Conservation (phyloP, 495 filamentous ascomycete species). For the Glarea lozoyensis region DNA sequence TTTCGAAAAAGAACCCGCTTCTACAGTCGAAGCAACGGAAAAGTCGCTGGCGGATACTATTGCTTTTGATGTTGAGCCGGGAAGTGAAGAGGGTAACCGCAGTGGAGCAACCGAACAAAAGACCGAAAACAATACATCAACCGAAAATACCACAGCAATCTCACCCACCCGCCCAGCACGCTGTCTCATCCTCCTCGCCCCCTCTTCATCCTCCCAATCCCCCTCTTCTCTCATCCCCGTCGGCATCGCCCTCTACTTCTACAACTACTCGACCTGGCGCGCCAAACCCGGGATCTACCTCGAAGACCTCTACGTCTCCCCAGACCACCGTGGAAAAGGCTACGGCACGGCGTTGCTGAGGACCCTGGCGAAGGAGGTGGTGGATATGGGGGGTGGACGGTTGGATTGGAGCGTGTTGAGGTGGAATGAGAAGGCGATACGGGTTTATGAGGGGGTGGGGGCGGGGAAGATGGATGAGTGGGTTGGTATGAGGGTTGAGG, state of each 20-base stretch:
- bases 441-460: slow-evolving; percentile 79
- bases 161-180: slow-evolving; percentile 21
- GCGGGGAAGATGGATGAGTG: slow-evolving; percentile 79
- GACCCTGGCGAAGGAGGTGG: slow-evolving; percentile 66
- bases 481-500: slow-evolving; percentile 85
- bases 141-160: slow-evolving; percentile 18
- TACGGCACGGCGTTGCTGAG: slow-evolving; percentile 71
- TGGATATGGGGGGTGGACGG: slow-evolving; percentile 60
- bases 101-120: too few relatives aligned
- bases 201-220: too few relatives aligned
- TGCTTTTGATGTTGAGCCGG: slow-evolving; percentile 31
- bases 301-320: slow-evolving; percentile 82
- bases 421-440: slow-evolving; percentile 82
- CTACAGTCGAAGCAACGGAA: slow-evolving; percentile 69
- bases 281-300: slow-evolving; percentile 83
- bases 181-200: slow-evolving; percentile 33
- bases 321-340: slow-evolving; percentile 58
- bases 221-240: slow-evolving; percentile 31
- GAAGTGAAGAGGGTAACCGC: too few relatives aligned
- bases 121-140: slow-evolving; percentile 53
- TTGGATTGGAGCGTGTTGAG: slow-evolving; percentile 91
- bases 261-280: slow-evolving; percentile 69
- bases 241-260: slow-evolving; percentile 53
- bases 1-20: slow-evolving; percentile 64
- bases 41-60: slow-evolving; percentile 62